Percentiles rank a stretch among this genome's conserved stretches.
These are phyloP conservation scores for Naganishia onofrii DNA, from an alignment of 768 basidiomycete genomes.

Conservation along the genomic window DNA sequence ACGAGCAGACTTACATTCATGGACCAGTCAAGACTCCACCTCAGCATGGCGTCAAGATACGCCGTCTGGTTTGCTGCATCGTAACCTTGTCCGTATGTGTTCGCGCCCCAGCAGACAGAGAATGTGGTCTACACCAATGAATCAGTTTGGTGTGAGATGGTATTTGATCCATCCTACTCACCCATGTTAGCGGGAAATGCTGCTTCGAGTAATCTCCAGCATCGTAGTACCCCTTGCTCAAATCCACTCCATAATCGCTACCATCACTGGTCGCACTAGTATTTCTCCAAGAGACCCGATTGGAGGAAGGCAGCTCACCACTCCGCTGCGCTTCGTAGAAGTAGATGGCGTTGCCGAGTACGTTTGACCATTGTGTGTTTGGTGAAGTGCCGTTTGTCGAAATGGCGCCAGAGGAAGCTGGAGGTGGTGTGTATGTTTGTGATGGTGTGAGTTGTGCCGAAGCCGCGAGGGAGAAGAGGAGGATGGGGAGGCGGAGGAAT, in stretches of 20 bases:
- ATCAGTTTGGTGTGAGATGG: neutral
- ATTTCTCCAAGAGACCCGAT: constrained; percentile 84
- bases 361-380: constrained; percentile 75
- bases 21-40: constrained; percentile 89
- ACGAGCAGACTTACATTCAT: constrained; percentile 64
- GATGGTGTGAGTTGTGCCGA: constrained; percentile 44
- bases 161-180: constrained; percentile 22
- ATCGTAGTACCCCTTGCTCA: constrained; percentile 87
- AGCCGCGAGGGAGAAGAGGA: constrained; percentile 7
- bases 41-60: constrained; percentile 85
- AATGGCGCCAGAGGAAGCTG: constrained; percentile 23
- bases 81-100: constrained; percentile 79
- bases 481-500: neutral
- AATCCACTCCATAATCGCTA: constrained; percentile 66
- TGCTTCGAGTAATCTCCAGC: constrained; percentile 62
- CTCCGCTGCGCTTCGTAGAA: constrained; percentile 92
- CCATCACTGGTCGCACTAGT: constrained; percentile 76
- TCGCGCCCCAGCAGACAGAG: constrained; percentile 86
- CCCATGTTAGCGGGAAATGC: constrained; percentile 26
- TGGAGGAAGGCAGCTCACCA: constrained; percentile 65
- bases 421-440: constrained; percentile 16
- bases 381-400: constrained; percentile 51
- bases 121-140: constrained; percentile 61
- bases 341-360: constrained; percentile 76
- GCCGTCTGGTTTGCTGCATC: constrained; percentile 79